phyloP scores from a whole-genome alignment of 345 rosid species.

The Carallia pectinifolia region DNA sequence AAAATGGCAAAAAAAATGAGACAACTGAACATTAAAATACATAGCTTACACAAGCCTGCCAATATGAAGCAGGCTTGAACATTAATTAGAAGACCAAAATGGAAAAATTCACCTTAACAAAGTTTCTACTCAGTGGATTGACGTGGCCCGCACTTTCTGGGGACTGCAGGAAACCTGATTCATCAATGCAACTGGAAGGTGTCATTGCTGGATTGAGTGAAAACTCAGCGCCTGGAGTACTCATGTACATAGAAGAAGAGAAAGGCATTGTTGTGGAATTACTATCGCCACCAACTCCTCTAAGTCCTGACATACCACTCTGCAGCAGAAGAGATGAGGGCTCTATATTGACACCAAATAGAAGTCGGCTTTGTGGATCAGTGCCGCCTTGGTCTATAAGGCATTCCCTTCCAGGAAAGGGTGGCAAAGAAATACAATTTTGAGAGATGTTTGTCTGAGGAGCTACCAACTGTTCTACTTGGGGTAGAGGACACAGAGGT shows the following conservation, averaged over 20 bases:
- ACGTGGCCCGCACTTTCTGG: slow-evolving; percentile 62
- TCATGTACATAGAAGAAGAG: slow-evolving; percentile 54
- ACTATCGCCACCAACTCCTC: slow-evolving; percentile 65
- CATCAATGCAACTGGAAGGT: slow-evolving; percentile 72
- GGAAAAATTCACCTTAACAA: slow-evolving; percentile 67
- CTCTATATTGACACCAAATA: slow-evolving; percentile 88
- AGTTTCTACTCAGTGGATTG: slow-evolving; percentile 62
- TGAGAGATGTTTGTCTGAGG: slow-evolving; percentile 55
- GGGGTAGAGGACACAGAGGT: slow-evolving; percentile 48
- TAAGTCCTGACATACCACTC: slow-evolving; percentile 69
- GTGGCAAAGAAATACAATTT: slow-evolving; percentile 74
- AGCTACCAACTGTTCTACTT: slow-evolving; percentile 67
- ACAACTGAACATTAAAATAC: too few species aligned
- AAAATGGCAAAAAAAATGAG: too few species aligned
- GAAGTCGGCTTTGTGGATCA: slow-evolving; percentile 83
- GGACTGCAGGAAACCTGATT: slow-evolving; percentile 73
- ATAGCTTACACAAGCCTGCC: too few species aligned
- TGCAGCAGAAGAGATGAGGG: slow-evolving; percentile 81
- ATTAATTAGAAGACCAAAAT: not conserved
- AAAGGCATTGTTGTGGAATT: slow-evolving; percentile 64
- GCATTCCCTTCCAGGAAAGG: slow-evolving; percentile 93
- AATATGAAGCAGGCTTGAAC: not conserved
- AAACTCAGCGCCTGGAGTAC: slow-evolving; percentile 56
- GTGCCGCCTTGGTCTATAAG: slow-evolving; percentile 68
- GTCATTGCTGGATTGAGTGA: slow-evolving; percentile 68